Evolutionary conservation across 2,329 filamentous ascomycete genomes (phyloP).

Genomic region (Monilinia polystroma): DNA sequence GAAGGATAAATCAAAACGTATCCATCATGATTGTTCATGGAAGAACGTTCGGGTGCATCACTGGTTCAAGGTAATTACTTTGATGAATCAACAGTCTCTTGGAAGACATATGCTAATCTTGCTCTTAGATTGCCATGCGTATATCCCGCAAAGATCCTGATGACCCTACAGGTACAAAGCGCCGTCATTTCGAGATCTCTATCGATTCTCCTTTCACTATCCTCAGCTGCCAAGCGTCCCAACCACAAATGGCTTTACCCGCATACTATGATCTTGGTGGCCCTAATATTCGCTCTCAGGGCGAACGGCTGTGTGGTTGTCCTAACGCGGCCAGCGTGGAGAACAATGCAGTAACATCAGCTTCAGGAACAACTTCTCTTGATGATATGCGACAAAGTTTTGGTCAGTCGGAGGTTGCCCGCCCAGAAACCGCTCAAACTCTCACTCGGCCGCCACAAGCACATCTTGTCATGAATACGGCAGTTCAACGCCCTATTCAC

Average conservation of each 20-base stretch:
- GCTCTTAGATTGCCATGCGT: constrained; percentile 66
- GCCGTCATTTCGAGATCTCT: constrained; percentile 73
- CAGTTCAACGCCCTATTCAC: constrained; percentile 55
- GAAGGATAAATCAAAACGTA: constrained; percentile 55
- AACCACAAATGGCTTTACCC: constrained; percentile 67
- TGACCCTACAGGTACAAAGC: constrained; percentile 56
- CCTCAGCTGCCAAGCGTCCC: constrained; percentile 69
- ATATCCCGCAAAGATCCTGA: constrained; percentile 66
- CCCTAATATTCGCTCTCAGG: constrained; percentile 42
- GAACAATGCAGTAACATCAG: constrained; percentile 41
- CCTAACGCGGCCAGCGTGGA: constrained; percentile 53
- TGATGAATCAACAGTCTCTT: not conserved
- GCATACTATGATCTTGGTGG: constrained; percentile 60
- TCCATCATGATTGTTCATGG: constrained; percentile 73
- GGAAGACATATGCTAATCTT: not conserved
- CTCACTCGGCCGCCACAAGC: constrained; percentile 49
- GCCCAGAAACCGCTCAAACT: constrained; percentile 27
- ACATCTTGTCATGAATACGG: constrained; percentile 42
- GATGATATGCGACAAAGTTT: constrained; percentile 39
- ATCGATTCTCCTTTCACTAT: constrained; percentile 77
- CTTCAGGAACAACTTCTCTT: constrained; percentile 48
- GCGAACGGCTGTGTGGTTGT: constrained; percentile 56
- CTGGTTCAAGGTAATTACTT: constrained; percentile 65
- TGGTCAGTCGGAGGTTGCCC: constrained; percentile 8
- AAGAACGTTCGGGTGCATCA: constrained; percentile 73